These are phyloP conservation scores for Cinchona pubescens DNA, from an alignment of 257 asterid genomes.

Conservation along the genomic window DNA sequence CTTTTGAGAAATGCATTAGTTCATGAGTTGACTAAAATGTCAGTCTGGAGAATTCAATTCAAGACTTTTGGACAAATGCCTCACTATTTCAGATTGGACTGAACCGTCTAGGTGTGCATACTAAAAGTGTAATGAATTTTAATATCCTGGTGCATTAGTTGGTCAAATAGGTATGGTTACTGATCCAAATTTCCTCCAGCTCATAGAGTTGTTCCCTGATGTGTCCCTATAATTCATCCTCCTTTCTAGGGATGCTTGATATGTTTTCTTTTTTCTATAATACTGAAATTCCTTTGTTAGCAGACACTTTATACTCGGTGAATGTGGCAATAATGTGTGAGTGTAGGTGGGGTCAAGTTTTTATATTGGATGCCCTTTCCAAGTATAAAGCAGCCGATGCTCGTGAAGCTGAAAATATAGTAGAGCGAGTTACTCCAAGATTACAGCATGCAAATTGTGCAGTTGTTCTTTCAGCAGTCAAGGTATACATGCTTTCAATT, in stretches of 20 bases:
- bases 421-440: conserved; percentile 96
- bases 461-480: conserved; percentile 98
- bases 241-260: neutral
- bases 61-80: neutral
- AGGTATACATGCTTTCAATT: conserved; percentile 28
- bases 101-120: conserved; percentile 8
- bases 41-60: neutral
- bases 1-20: neutral
- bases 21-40: neutral
- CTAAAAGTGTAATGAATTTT: neutral
- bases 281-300: neutral
- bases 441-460: conserved; percentile 99
- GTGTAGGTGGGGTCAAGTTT: conserved; percentile 99
- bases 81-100: conserved; percentile 9
- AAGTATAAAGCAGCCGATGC: conserved; percentile 93
- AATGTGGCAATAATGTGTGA: conserved; percentile 12
- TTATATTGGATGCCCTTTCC: conserved; percentile 97
- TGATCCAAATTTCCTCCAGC: neutral
- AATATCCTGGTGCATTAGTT: neutral
- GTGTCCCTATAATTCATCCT: neutral
- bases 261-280: neutral
- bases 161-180: neutral
- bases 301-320: neutral
- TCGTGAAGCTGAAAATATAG: conserved; percentile 98
- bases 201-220: neutral